Percentiles rank a stretch among this genome's conserved stretches.
Evolutionary conservation across 2,329 filamentous ascomycete species (phyloP).

Genomic region (Hypoxylon sp.): DNA sequence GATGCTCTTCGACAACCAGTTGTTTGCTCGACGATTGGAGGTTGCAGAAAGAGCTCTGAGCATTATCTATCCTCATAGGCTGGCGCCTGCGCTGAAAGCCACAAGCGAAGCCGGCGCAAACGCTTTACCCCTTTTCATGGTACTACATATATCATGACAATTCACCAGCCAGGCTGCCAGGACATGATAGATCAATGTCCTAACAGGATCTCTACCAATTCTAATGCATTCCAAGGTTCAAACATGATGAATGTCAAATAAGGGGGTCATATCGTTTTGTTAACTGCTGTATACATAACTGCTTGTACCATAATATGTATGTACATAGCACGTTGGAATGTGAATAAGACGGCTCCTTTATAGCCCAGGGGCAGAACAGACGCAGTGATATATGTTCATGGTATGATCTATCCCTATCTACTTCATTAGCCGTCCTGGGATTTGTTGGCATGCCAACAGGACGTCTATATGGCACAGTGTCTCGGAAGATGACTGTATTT

Average conservation of each 20-base stretch:
- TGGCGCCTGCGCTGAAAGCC: conserved; percentile 22
- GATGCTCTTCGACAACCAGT: conserved; percentile 18
- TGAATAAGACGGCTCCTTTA: not conserved
- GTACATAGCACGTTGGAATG: conserved; percentile 11
- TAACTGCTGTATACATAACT: not conserved
- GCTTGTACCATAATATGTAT: too few species aligned
- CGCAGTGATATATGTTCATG: conserved; percentile 9
- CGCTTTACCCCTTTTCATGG: not conserved
- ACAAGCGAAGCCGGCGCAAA: conserved; percentile 12
- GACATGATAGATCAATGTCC: not conserved
- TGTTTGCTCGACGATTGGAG: conserved; percentile 5
- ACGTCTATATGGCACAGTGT: conserved; percentile 11
- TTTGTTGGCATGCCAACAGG: not conserved
- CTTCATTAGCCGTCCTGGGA: not conserved
- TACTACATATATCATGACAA: not conserved
- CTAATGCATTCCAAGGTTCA: conserved; percentile 1
- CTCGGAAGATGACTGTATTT: conserved; percentile 1
- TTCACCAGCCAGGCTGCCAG: conserved; percentile 4
- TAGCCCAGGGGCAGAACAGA: conserved; percentile 6
- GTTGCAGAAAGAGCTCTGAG: conserved; percentile 17
- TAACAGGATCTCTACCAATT: conserved; percentile 1
- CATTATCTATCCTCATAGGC: conserved; percentile 23
- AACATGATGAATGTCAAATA: not conserved
- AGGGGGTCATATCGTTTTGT: conserved; percentile 7
- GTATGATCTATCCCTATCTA: conserved; percentile 19